These are phyloP conservation scores for Combretum micranthum DNA, from an alignment of 345 rosid genomes.

Conservation along the genomic window DNA sequence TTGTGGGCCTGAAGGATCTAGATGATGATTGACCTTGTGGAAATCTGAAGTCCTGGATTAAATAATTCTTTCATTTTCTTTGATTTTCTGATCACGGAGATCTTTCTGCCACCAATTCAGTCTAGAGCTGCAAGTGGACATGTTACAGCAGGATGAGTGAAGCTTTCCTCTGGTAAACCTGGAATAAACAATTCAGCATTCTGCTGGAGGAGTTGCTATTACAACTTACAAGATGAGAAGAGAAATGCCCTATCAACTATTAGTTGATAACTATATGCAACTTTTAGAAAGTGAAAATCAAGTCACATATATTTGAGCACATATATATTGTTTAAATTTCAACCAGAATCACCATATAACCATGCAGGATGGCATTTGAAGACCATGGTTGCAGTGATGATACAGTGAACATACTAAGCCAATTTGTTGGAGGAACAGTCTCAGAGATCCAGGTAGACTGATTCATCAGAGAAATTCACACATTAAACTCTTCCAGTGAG, in stretches of 20 bases:
- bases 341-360: slow-evolving; percentile 8
- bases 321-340: slow-evolving; percentile 1
- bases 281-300: background rate
- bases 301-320: background rate
- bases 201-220: too few relatives aligned
- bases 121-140: too few relatives aligned
- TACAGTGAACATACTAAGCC: slow-evolving; percentile 48
- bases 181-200: too few relatives aligned
- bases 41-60: too few relatives aligned
- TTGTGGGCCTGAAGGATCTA: background rate
- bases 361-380: slow-evolving; percentile 68
- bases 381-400: slow-evolving; percentile 75
- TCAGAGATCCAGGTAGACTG: slow-evolving; percentile 62
- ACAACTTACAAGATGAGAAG: too few relatives aligned
- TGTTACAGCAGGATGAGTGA: too few relatives aligned
- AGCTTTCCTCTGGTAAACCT: too few relatives aligned
- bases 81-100: too few relatives aligned
- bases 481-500: slow-evolving; percentile 2
- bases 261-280: too few relatives aligned
- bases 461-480: slow-evolving; percentile 6
- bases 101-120: too few relatives aligned
- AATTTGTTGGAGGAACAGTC: slow-evolving; percentile 54
- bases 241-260: too few relatives aligned
- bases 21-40: background rate
- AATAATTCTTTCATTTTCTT: too few relatives aligned